Evolutionary conservation across 345 rosid genomes (phyloP), one percentile per base, ranked within the genome.

Genomic region (Turritis glabra): DNA sequence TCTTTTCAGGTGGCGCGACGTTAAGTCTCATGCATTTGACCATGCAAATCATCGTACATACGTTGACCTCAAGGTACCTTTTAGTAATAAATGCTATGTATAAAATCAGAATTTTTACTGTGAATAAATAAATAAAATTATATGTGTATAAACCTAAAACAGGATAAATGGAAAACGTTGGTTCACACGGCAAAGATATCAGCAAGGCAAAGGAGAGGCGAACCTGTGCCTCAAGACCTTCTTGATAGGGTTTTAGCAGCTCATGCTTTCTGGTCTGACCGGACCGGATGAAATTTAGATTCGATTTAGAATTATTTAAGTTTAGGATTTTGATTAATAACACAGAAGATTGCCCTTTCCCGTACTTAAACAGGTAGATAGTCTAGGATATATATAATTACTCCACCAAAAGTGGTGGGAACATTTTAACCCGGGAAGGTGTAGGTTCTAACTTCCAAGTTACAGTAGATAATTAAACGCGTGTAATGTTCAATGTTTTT

Each of bases 141-240:
- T 19, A 53, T 51, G 65, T 35, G 26, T 43, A 3, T 40, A 14
- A 14, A 69, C 2, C 22, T 75, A 62, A 26, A 77, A 53, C 82
- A 93, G 90, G 98, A 93, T 80, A 93, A 93, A 76, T 93, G 97
- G 96, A 93, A 93, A 79, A 89, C 97, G 6, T 85, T 93, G 55
- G 93, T 93, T 62, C 98, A 87, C 83, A 93, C 96, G 29, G 96
- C 98, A 48, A 89, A 88, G 75, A 93, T 93, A 85, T 83, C 96
- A 47, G 97, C 97, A 4, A 90, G 86, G 71, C 98, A 93, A 75
- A 89, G 97, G 82, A 86, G 98, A 81, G 97, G 97, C 69, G 93
- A 88, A 82, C 90, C 96, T 3, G 97, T 93, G 1, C 94, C 98
- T 1, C 96, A 92, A 81, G 96, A 92, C 69, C 94, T 92, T 38